Percentiles rank a stretch among this genome's conserved stretches.
phyloP scores from a whole-genome alignment of 2,329 filamentous ascomycete genomes.

The Neospermospora avenae region DNA sequence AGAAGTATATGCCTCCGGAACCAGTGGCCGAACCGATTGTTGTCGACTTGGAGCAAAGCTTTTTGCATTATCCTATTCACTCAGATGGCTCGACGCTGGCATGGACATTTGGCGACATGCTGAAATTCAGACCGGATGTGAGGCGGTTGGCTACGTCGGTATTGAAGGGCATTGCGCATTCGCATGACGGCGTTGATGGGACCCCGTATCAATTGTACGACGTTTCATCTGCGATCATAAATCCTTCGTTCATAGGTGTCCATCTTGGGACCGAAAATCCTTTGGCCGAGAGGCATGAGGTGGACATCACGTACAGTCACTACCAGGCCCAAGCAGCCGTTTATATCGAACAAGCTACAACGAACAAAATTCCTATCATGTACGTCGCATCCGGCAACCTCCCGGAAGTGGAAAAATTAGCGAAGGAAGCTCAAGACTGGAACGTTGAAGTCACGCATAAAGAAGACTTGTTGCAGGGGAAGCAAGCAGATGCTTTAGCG shows the following conservation, averaged over 20 bases:
- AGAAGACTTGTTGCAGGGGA: slow-evolving; percentile 39
- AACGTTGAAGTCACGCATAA: slow-evolving; percentile 43
- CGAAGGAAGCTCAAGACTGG: slow-evolving; percentile 35
- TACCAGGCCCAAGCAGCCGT: slow-evolving; percentile 38
- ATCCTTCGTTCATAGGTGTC: slow-evolving; percentile 37
- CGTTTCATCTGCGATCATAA: slow-evolving; percentile 31
- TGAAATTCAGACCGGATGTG: slow-evolving; percentile 34
- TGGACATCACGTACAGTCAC: slow-evolving; percentile 22
- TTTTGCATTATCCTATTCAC: slow-evolving; percentile 39
- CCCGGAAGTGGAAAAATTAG: slow-evolving; percentile 38
- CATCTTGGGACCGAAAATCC: slow-evolving; percentile 39
- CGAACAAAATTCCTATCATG: slow-evolving; percentile 34
- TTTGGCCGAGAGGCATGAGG: slow-evolving; percentile 34
- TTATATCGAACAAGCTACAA: slow-evolving; percentile 37
- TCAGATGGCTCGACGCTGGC: slow-evolving; percentile 37
- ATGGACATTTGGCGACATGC: slow-evolving; percentile 39
- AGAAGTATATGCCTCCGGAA: slow-evolving; percentile 19
- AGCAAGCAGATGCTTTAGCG: slow-evolving; percentile 32
- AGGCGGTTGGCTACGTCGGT: slow-evolving; percentile 34
- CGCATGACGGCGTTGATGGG: slow-evolving; percentile 20
- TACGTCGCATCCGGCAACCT: slow-evolving; percentile 45
- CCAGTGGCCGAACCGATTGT: slow-evolving; percentile 23
- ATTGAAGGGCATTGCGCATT: slow-evolving; percentile 32
- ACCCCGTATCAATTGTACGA: slow-evolving; percentile 26
- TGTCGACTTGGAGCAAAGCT: slow-evolving; percentile 35